phyloP scores from a whole-genome alignment of 2,329 filamentous ascomycete species.

The Lithohypha guttulata region DNA sequence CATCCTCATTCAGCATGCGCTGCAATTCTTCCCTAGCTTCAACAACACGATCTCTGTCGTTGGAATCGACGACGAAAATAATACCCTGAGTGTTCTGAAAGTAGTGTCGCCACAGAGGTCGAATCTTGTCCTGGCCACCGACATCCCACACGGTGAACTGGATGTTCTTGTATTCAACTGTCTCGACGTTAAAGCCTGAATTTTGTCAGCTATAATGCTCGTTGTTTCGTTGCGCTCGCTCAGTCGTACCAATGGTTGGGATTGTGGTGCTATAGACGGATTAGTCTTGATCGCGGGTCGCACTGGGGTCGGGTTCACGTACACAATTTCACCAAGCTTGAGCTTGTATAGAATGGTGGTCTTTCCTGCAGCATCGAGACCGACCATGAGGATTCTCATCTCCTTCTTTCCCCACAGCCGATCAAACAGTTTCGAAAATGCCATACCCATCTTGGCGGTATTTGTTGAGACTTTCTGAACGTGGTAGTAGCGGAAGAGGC shows the following conservation, averaged over 20 bases:
- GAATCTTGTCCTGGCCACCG: constrained; percentile 97
- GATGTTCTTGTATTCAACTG: constrained; percentile 97
- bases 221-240: neutral
- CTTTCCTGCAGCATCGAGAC: constrained; percentile 98
- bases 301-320: constrained; percentile 5
- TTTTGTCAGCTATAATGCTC: neutral
- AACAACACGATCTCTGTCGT: constrained; percentile 80
- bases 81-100: constrained; percentile 91
- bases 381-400: constrained; percentile 99
- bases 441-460: constrained; percentile 78
- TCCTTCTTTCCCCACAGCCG: constrained; percentile 99
- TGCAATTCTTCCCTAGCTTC: constrained; percentile 90
- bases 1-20: constrained; percentile 93
- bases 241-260: constrained; percentile 8
- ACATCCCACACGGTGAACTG: constrained; percentile 99
- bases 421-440: constrained; percentile 93
- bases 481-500: constrained; percentile 27
- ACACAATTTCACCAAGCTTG: constrained; percentile 63
- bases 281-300: no score
- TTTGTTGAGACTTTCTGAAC: constrained; percentile 17
- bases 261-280: constrained; percentile 6
- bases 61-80: constrained; percentile 97
- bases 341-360: constrained; percentile 99
- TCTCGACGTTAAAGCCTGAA: constrained; percentile 50
- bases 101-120: constrained; percentile 95